A percentile compares a stretch with the other conserved stretches of the same genome.
Evolutionary conservation across 1,284 basidiomycete genomes (phyloP).

Genomic region (Ganoderma meredithae): DNA sequence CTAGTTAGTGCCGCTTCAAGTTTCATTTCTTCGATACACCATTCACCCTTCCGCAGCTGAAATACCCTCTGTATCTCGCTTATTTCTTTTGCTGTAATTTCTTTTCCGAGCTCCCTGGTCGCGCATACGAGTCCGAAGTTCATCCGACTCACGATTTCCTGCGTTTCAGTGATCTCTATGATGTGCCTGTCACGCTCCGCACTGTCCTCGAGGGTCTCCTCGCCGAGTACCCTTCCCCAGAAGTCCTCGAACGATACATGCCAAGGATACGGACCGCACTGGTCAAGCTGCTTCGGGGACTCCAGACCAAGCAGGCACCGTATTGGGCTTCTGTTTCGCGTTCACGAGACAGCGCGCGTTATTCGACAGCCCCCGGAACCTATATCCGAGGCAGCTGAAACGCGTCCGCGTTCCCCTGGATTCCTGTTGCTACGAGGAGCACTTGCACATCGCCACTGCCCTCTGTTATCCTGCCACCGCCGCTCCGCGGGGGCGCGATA

Average conservation of each 20-base stretch:
- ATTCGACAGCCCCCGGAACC: constrained; percentile 9
- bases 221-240: constrained; percentile 82
- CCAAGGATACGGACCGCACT: constrained; percentile 86
- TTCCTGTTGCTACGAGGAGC: not conserved
- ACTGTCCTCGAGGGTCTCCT: constrained; percentile 86
- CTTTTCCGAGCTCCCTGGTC: not conserved
- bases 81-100: not conserved
- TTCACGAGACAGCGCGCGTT: constrained; percentile 15
- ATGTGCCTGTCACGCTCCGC: constrained; percentile 84
- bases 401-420: not conserved
- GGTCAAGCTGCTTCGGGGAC: constrained; percentile 81
- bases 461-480: constrained; percentile 3
- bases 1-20: constrained; percentile 5
- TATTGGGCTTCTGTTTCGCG: constrained; percentile 50
- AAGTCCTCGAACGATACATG: constrained; percentile 76
- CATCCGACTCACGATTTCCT: constrained; percentile 10
- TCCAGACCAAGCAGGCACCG: constrained; percentile 83
- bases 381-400: constrained; percentile 21
- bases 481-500: constrained; percentile 17
- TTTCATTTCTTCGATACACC: constrained; percentile 4
- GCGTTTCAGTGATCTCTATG: constrained; percentile 77
- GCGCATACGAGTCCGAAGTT: constrained; percentile 1
- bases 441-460: not conserved
- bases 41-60: not conserved
- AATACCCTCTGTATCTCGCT: not conserved